Percentiles rank a stretch among this genome's conserved stretches.
phyloP scores from a whole-genome alignment of 192 early-diverging fungal genomes.

The Coemansia sp. region DNA sequence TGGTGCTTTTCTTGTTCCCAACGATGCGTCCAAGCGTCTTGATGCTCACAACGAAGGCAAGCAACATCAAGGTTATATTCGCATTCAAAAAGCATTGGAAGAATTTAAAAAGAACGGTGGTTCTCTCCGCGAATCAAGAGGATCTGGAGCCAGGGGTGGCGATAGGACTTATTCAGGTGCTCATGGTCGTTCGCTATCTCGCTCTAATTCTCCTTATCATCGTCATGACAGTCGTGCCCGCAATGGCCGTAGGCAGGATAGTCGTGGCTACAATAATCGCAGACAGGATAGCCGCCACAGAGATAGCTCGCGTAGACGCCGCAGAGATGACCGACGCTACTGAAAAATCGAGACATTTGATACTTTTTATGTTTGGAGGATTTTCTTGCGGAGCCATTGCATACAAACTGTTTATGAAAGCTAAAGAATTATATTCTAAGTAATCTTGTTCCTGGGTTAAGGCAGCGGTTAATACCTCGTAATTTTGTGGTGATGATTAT shows the following conservation, averaged over 20 bases:
- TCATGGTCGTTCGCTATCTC: conserved; percentile 14
- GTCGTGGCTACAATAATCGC: conserved; percentile 13
- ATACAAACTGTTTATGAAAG: neutral
- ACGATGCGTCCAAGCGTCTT: conserved; percentile 77
- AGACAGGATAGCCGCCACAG: conserved; percentile 10
- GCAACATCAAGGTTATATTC: conserved; percentile 80
- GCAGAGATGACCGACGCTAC: conserved; percentile 28
- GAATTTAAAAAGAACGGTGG: conserved; percentile 54
- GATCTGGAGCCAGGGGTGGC: neutral
- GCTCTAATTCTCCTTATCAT: conserved; percentile 26
- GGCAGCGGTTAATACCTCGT: too few relatives aligned
- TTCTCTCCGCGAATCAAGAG: conserved; percentile 7
- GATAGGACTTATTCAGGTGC: conserved; percentile 17
- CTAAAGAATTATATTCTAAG: neutral
- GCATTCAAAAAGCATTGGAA: conserved; percentile 72
- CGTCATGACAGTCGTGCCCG: neutral
- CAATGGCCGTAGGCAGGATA: conserved; percentile 13
- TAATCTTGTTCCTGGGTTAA: too few relatives aligned
- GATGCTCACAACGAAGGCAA: conserved; percentile 82
- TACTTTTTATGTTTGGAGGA: neutral
- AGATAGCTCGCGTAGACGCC: conserved; percentile 26
- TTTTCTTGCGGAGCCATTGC: neutral
- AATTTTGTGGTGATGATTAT: too few relatives aligned
- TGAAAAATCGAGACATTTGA: neutral
- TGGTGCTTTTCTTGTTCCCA: conserved; percentile 78